These are phyloP conservation scores for Podaxis sp. DNA, from an alignment of 768 basidiomycete genomes.

Conservation along the genomic window DNA sequence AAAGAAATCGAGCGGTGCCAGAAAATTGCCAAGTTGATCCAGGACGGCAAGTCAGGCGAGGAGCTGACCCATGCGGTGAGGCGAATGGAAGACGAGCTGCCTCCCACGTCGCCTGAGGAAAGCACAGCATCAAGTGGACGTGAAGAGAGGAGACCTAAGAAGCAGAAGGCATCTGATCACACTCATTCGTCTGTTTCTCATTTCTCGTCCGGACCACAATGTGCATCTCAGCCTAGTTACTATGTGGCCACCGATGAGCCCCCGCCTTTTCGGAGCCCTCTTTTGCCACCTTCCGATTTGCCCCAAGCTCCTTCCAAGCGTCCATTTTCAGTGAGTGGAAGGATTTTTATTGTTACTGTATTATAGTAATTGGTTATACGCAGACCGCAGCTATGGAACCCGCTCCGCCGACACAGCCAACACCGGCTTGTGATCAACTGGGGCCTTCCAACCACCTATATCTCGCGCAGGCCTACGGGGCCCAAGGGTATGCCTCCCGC, in stretches of 20 bases:
- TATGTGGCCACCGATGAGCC: constrained; percentile 9
- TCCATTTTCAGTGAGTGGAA: constrained; percentile 2
- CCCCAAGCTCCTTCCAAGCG: constrained; percentile 7
- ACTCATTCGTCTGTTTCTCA: not conserved
- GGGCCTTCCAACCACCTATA: not conserved
- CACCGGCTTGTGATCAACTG: not conserved
- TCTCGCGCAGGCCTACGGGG: not conserved
- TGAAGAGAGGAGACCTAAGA: constrained; percentile 6
- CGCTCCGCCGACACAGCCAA: not conserved
- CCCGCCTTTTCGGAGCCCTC: constrained; percentile 31
- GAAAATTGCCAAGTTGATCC: constrained; percentile 48
- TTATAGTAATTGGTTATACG: not conserved
- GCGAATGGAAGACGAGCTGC: constrained; percentile 22
- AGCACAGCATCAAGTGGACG: not conserved
- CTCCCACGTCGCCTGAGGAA: not conserved
- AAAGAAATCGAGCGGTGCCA: constrained; percentile 50
- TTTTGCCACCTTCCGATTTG: constrained; percentile 24
- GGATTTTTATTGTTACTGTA: not conserved
- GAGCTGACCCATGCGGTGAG: constrained; percentile 47
- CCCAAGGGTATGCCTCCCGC: not conserved
- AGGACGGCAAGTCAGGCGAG: constrained; percentile 48
- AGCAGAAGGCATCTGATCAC: not conserved
- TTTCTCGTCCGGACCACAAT: not conserved
- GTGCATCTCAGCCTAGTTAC: not conserved
- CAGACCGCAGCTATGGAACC: constrained; percentile 2